Percentiles rank a stretch among this genome's conserved stretches.
phyloP scores from a whole-genome alignment of 495 filamentous ascomycete genomes.

The Talaromyces stipitatus region DNA sequence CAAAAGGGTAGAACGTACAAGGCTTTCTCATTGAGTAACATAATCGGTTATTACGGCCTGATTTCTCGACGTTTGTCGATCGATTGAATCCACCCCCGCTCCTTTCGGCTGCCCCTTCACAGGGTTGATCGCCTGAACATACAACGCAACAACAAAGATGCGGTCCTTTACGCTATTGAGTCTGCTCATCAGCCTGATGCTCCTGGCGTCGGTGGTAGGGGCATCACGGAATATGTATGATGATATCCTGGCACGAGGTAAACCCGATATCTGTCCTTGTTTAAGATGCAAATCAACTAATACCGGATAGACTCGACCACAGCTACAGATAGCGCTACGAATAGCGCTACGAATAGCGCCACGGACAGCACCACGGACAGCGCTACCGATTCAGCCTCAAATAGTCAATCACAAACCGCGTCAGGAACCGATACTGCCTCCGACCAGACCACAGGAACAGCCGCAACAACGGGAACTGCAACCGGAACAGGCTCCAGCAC shows the following conservation, averaged over 20 bases:
- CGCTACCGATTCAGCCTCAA: constrained; percentile 4
- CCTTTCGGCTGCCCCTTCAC: constrained; percentile 2
- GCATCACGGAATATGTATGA: constrained; percentile 25
- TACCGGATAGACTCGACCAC: not conserved
- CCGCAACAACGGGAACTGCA: constrained; percentile 13
- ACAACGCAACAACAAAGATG: constrained; percentile 22
- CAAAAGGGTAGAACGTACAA: not conserved
- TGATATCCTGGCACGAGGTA: not conserved
- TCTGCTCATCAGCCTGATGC: constrained; percentile 30
- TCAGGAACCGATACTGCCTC: constrained; percentile 13
- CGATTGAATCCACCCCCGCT: not conserved
- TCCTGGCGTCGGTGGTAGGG: constrained; percentile 44
- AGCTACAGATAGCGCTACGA: not conserved
- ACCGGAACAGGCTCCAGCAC: constrained; percentile 20
- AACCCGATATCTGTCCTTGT: not conserved
- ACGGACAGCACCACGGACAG: constrained; percentile 7
- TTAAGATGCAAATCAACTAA: not conserved
- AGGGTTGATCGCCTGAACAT: not conserved
- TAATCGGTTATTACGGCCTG: not conserved
- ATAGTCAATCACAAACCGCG: not conserved
- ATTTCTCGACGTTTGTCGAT: not conserved
- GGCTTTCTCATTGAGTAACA: not conserved
- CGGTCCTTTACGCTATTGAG: constrained; percentile 22
- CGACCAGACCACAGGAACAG: constrained; percentile 13
- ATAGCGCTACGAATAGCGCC: not conserved